These are phyloP conservation scores for Erigeron canadensis DNA, from an alignment of 129 eudicot genomes.

Conservation along the genomic window DNA sequence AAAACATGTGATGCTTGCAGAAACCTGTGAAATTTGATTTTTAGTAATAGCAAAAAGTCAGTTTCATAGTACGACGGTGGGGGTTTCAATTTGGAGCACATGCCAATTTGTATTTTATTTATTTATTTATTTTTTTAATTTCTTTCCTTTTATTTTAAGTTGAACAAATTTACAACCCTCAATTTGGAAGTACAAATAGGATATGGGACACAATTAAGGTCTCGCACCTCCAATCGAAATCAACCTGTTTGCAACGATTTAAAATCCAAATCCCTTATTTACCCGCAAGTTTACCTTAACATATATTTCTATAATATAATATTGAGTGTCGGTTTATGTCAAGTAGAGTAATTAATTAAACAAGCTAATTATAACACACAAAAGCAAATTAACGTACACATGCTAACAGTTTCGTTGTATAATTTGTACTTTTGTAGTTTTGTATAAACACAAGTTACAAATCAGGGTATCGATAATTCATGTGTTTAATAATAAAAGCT, in stretches of 20 bases:
- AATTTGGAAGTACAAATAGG: background rate
- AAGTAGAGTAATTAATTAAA: too few relatives aligned
- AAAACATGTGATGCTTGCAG: slow-evolving; percentile 7
- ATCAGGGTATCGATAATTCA: background rate
- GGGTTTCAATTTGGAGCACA: background rate
- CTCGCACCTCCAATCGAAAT: too few relatives aligned
- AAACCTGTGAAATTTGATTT: slow-evolving; percentile 2
- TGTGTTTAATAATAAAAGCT: background rate
- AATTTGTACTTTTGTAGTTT: too few relatives aligned
- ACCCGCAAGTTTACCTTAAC: too few relatives aligned
- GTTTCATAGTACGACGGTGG: slow-evolving; percentile 11
- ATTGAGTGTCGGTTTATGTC: too few relatives aligned
- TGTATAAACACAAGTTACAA: background rate
- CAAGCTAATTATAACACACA: too few relatives aligned
- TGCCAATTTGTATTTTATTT: background rate
- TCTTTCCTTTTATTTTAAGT: background rate
- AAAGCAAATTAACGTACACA: too few relatives aligned
- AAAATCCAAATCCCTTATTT: too few relatives aligned
- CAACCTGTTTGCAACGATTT: too few relatives aligned
- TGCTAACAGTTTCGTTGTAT: background rate
- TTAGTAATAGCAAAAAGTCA: slow-evolving; percentile 6
- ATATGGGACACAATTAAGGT: too few relatives aligned
- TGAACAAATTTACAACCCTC: background rate
- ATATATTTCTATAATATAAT: too few relatives aligned
- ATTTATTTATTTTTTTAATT: background rate